Evolutionary conservation across 2,329 filamentous ascomycete genomes (phyloP).

Genomic region (Capronia coronata): DNA sequence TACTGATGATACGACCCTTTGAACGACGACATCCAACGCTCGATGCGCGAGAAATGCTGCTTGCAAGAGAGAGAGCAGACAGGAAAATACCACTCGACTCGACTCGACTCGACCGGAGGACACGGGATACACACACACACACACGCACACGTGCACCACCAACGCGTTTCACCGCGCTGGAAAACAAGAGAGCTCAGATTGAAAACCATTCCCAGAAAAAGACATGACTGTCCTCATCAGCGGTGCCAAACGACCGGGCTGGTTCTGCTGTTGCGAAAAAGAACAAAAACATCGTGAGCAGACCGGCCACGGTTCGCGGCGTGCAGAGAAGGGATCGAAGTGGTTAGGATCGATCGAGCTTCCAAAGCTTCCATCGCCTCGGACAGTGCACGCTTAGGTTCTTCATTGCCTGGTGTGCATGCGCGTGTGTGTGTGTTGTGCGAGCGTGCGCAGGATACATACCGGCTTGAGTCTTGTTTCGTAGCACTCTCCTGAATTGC

Average conservation of each 20-base stretch:
- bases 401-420: conserved; percentile 20
- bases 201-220: conserved; percentile 20
- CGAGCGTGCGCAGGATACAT: neutral
- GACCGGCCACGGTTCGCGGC: conserved; percentile 16
- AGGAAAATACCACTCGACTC: too few relatives aligned
- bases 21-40: neutral
- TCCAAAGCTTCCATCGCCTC: conserved; percentile 8
- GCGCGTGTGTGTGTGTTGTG: neutral
- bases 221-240: conserved; percentile 9
- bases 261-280: conserved; percentile 9
- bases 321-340: conserved; percentile 3
- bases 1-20: neutral
- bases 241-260: conserved; percentile 16
- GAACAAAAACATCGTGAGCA: too few relatives aligned
- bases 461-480: neutral
- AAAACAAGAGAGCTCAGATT: conserved; percentile 26
- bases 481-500: too few relatives aligned
- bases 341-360: neutral
- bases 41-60: neutral
- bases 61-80: neutral
- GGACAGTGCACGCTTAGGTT: conserved; percentile 15
- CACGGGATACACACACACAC: conserved; percentile 5
- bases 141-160: neutral
- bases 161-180: too few relatives aligned
- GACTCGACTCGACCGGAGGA: too few relatives aligned